phyloP scores from a whole-genome alignment of 352 stramenopile genomes.

The Phytophthora sansomeana region DNA sequence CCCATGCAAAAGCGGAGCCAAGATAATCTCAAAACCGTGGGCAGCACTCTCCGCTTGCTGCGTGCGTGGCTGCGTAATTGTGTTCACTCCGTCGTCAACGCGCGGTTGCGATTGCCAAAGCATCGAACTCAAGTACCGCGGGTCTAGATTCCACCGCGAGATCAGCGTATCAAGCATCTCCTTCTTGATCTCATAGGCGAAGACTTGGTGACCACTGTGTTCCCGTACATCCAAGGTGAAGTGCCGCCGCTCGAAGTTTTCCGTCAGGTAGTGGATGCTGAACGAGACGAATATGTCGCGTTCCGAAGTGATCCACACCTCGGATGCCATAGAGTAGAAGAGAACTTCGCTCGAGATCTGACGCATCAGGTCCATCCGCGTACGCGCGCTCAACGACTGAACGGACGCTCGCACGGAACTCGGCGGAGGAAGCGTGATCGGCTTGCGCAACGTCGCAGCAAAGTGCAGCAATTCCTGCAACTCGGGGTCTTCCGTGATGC shows the following conservation, averaged over 20 bases:
- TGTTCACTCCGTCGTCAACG: conserved; percentile 23
- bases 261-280: conserved; percentile 54
- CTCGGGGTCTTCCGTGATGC: conserved; percentile 54
- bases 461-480: conserved; percentile 55
- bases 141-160: conserved; percentile 54
- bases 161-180: conserved; percentile 54
- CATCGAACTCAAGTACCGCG: conserved; percentile 55
- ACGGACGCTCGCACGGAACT: conserved; percentile 54
- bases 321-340: conserved; percentile 55
- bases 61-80: conserved; percentile 31
- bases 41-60: conserved; percentile 51
- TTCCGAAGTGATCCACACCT: conserved; percentile 58
- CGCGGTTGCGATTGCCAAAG: conserved; percentile 55
- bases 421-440: conserved; percentile 40
- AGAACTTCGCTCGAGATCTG: conserved; percentile 55
- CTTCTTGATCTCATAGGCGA: conserved; percentile 49
- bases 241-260: conserved; percentile 51
- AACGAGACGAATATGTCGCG: conserved; percentile 58
- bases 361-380: conserved; percentile 48
- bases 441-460: conserved; percentile 45
- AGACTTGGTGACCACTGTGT: conserved; percentile 47
- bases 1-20: conserved; percentile 49
- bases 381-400: conserved; percentile 52
- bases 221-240: conserved; percentile 58
- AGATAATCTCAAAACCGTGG: conserved; percentile 54